Conservation (phyloP, 768 basidiomycete genomes). For the Paxillus involutus region DNA sequence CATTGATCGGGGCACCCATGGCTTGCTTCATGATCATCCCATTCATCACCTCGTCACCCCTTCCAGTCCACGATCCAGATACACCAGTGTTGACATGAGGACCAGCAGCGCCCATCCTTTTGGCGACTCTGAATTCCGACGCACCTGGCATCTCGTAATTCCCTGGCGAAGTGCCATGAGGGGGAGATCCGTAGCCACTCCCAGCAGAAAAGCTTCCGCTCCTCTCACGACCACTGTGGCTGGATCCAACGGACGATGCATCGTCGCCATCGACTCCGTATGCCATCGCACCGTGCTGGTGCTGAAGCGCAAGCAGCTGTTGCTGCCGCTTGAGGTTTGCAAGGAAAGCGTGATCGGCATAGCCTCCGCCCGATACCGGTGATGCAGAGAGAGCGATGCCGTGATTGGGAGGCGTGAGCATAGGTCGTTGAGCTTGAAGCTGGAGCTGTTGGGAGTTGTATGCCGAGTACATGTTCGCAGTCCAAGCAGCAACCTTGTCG, state of each 20-base stretch:
- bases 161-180: slow-evolving; percentile 26
- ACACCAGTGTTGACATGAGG: slow-evolving; percentile 26
- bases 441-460: slow-evolving; percentile 24
- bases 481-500: slow-evolving; percentile 32
- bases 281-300: slow-evolving; percentile 23
- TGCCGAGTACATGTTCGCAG: slow-evolving; percentile 28
- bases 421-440: slow-evolving; percentile 32
- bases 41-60: slow-evolving; percentile 31
- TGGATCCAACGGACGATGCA: slow-evolving; percentile 37
- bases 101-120: slow-evolving; percentile 24
- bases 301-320: slow-evolving; percentile 32
- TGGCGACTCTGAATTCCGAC: slow-evolving; percentile 24
- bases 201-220: slow-evolving; percentile 38
- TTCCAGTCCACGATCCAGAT: slow-evolving; percentile 24
- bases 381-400: slow-evolving; percentile 22
- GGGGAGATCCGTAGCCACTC: slow-evolving; percentile 32
- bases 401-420: slow-evolving; percentile 47
- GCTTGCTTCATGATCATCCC: slow-evolving; percentile 35
- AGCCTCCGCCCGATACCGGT: slow-evolving; percentile 9
- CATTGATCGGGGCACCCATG: slow-evolving; percentile 36
- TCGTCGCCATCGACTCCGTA: slow-evolving; percentile 39
- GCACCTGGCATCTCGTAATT: slow-evolving; percentile 36
- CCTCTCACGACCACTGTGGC: slow-evolving; percentile 31
- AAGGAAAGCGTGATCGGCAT: slow-evolving; percentile 24
- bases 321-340: slow-evolving; percentile 28